Evolutionary conservation across 2,329 filamentous ascomycete genomes (phyloP), one percentile per base, ranked within the genome.

Genomic region (Penicillium palitans): DNA sequence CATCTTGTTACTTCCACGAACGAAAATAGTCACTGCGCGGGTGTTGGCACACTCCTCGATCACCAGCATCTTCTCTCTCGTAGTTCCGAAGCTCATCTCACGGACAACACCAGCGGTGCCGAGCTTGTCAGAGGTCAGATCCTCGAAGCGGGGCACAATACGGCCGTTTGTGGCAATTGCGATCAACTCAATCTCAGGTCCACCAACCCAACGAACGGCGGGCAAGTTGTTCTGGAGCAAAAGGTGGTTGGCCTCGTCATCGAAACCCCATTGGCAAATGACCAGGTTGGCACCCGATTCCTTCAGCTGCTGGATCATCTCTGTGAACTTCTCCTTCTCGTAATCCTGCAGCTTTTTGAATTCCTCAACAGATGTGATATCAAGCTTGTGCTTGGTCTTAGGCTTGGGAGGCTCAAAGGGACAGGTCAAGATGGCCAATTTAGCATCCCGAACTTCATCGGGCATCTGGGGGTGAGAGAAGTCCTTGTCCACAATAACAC

Each of bases 401-500:
- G 95, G 95, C 84, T 99, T 99, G 51, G 95, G 95, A 33, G 95
- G 95, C 81, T 99, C 95, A 74, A 99, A 99, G 4, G 95, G 92
- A 76, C 95, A 99, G 52, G 95, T 99, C 60, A 99, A 81, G 71
- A 99, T 99, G 68, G 95, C 95, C 72, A 99, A 87, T 83, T 97
- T 98, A 73, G 95, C 96, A 78, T 99, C 92, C 69, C 83, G 85
- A 64, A 99, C 93, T 78, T 97, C 92, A 51, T 90, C 90, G 12
- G 95, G 95, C 95, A 99, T 99, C 80, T 99, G 95, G 13, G 95
- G 95, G 77, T 99, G 95, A 37, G 95, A 98, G 78, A 99, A 99
- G 80, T 99, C 96, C 83, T 99, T 99, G 85, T 99, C 95, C 76
- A 99, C 86, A 75, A 99, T 96, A 66, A 99, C 95, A 75, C 95